These are phyloP conservation scores for Ceratocystis diversiconidia DNA, from an alignment of 2,329 filamentous ascomycete genomes.

Conservation along the genomic window DNA sequence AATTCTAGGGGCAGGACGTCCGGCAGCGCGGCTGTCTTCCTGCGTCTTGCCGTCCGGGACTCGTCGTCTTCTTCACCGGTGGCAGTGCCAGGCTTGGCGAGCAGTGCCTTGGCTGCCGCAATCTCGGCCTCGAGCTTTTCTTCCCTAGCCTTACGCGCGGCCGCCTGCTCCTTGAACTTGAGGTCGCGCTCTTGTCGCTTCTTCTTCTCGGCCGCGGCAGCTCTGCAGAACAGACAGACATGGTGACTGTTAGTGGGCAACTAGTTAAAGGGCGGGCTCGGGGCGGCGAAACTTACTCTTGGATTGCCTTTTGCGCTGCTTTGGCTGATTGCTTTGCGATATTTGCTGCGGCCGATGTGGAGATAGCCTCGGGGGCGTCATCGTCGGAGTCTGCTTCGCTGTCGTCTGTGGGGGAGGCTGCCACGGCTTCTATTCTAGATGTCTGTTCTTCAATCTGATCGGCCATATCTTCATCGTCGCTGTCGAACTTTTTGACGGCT, in stretches of 20 bases:
- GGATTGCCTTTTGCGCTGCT: conserved; percentile 35
- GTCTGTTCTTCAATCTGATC: neutral
- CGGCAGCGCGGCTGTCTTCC: conserved; percentile 25
- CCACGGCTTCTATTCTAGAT: neutral
- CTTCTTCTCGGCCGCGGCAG: conserved; percentile 37
- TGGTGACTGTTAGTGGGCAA: conserved; percentile 10
- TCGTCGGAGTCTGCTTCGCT: conserved; percentile 32
- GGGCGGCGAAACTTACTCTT: conserved; percentile 31
- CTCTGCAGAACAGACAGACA: conserved; percentile 25
- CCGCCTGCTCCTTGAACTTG: conserved; percentile 41
- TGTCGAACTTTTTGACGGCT: conserved; percentile 16
- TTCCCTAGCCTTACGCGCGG: conserved; percentile 31
- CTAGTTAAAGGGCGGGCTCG: conserved; percentile 2
- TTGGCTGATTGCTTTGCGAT: conserved; percentile 34
- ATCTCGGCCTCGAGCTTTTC: conserved; percentile 19
- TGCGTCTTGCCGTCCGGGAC: neutral
- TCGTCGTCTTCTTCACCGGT: neutral
- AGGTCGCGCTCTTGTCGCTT: conserved; percentile 43
- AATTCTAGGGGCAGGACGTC: conserved; percentile 39
- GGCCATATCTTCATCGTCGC: conserved; percentile 13
- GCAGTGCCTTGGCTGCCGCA: conserved; percentile 19
- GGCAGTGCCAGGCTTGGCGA: conserved; percentile 15
- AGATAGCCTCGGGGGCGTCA: conserved; percentile 45
- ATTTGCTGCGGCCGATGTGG: conserved; percentile 35
- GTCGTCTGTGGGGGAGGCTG: neutral